Base-by-base conservation (phyloP, 176 grass and related monocot species). In the Carex kokanica region DNA sequence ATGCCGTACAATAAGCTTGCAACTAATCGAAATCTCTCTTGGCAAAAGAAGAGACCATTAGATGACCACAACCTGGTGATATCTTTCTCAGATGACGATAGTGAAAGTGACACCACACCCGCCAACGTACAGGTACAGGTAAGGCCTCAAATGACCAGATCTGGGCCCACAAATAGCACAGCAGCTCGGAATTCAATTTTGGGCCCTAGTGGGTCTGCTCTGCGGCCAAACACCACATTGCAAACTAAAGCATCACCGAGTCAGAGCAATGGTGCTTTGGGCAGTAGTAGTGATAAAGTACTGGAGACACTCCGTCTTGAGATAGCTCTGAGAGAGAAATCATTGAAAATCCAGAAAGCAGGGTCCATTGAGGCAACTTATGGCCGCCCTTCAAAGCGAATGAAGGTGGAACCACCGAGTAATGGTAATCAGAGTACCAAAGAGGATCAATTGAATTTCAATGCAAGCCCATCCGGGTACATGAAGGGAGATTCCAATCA, bases 61-160 rank as follows among this genome's bases (percentile, higher is more conserved):
- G 18, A 89, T 41, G 86, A 90, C 80, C 86, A 92, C 83, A 95
- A 95, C 83, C 91, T 99, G 82, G 91, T 99, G 47, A 92, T 99
- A 74, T 88, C 64, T 78, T 99, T 99, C 87, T 99, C 96, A 61
- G 93, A 95, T 86, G 93, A 99, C 86, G 96, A 99, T 80, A 89
- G 82, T 81, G 96, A 81, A 82, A 64, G 86, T 12, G 91, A 95
- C 77, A 89, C 88, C 86, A 90, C 83, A 88, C 66, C 85, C 78
- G 71, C 81, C 32, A 88, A 85, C 83, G 58, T 87, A 38, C 55
- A 36, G 43, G 63, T 64, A 45, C 85, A 85, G 45, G 67, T 86
- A 47, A 81, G 73, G 71, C 73, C 6, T 16, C 58, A 59, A 77
- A 64, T 81, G 62, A 60, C 81, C 84, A 94, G 89, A 20, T 18